Evolutionary conservation across 2,329 filamentous ascomycete species (phyloP).

Genomic region (Grosmannia clavigera): DNA sequence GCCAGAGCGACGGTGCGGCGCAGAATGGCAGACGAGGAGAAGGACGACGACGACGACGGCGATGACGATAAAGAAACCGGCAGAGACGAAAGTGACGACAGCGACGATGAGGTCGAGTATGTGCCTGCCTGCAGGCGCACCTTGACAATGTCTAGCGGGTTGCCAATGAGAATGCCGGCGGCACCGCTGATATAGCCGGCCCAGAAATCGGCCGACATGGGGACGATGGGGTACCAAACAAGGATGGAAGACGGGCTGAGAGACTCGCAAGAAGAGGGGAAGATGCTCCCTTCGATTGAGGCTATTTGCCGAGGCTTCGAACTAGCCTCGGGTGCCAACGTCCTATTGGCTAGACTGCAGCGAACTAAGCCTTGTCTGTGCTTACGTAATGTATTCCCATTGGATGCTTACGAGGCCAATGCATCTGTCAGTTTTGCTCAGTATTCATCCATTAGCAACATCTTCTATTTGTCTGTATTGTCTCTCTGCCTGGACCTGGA

Average conservation of each 20-base stretch:
- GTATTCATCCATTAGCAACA: too few species aligned
- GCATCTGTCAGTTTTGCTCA: too few species aligned
- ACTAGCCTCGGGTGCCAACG: background rate
- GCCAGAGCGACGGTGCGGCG: slow-evolving; percentile 22
- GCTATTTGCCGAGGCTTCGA: slow-evolving; percentile 1
- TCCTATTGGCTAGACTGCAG: background rate
- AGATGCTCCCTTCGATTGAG: background rate
- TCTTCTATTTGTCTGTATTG: background rate
- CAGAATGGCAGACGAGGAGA: background rate
- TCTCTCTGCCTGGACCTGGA: background rate
- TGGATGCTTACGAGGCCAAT: too few species aligned
- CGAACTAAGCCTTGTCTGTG: background rate
- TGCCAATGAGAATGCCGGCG: slow-evolving; percentile 76
- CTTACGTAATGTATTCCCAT: background rate
- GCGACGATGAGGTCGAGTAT: slow-evolving; percentile 73
- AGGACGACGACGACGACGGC: slow-evolving; percentile 11
- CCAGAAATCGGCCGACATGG: slow-evolving; percentile 85
- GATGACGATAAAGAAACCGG: slow-evolving; percentile 44
- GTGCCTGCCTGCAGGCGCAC: slow-evolving; percentile 63
- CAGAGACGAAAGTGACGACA: slow-evolving; percentile 25
- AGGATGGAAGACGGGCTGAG: background rate
- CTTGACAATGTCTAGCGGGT: slow-evolving; percentile 60
- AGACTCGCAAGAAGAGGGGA: background rate
- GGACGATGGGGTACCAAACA: background rate
- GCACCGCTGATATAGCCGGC: slow-evolving; percentile 83